Percentiles rank a stretch among this genome's conserved stretches.
Conservation (phyloP, 345 rosid species). For the Pugionium dolabratum region DNA sequence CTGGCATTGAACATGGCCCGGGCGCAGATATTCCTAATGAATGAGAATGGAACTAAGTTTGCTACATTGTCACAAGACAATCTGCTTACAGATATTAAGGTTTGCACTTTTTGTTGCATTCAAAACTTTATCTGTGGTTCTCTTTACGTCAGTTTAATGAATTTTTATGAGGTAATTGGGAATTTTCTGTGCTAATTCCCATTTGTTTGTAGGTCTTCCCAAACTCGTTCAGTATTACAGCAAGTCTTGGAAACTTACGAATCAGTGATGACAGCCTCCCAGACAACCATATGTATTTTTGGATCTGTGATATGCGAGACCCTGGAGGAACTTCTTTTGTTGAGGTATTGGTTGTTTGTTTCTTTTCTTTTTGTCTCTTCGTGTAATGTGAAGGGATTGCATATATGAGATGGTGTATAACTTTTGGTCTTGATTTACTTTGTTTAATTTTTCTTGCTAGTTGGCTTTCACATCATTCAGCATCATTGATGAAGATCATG, state of each 20-base stretch:
- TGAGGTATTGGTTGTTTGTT: conserved; percentile 54
- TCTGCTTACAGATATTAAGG: conserved; percentile 86
- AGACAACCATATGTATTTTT: conserved; percentile 72
- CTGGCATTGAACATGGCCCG: conserved; percentile 81
- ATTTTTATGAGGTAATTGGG: conserved; percentile 11
- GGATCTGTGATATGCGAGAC: conserved; percentile 99
- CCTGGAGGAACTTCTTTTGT: conserved; percentile 96
- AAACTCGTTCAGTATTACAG: conserved; percentile 86
- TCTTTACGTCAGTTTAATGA: conserved; percentile 14
- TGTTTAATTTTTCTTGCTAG: conserved; percentile 42
- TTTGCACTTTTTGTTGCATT: conserved; percentile 37
- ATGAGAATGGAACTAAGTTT: conserved; percentile 85
- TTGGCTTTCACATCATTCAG: conserved; percentile 83
- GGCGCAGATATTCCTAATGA: conserved; percentile 88
- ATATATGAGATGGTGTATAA: neutral
- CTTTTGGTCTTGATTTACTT: conserved; percentile 11
- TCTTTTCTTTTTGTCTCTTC: conserved; percentile 6
- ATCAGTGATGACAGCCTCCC: conserved; percentile 98
- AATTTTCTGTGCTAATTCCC: conserved; percentile 22
- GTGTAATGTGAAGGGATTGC: conserved; percentile 10
- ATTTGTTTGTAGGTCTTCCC: conserved; percentile 75
- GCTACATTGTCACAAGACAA: conserved; percentile 91
- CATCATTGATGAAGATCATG: conserved; percentile 76
- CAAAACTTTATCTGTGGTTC: conserved; percentile 2
- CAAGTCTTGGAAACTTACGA: conserved; percentile 86